phyloP scores from a whole-genome alignment of 2,329 filamentous ascomycete species.

The Fusarium decemcellulare region DNA sequence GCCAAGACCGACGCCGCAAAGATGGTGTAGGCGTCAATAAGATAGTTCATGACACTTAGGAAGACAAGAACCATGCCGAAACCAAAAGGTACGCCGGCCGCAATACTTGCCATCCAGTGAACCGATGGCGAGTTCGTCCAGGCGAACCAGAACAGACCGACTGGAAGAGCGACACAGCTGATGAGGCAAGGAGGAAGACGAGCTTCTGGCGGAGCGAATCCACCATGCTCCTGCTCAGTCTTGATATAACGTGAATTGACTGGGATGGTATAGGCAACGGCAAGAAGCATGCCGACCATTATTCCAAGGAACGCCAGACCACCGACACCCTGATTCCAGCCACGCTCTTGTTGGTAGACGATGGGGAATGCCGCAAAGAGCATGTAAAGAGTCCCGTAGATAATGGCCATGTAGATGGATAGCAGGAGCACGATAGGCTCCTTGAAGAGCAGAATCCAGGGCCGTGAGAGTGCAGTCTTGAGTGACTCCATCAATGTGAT shows the following conservation, averaged over 20 bases:
- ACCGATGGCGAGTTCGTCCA: constrained; percentile 68
- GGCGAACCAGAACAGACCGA: constrained; percentile 70
- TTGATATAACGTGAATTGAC: constrained; percentile 39
- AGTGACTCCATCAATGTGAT: constrained; percentile 59
- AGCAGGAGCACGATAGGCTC: constrained; percentile 88
- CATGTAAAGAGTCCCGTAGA: constrained; percentile 80
- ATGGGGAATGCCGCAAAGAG: constrained; percentile 78
- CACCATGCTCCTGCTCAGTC: constrained; percentile 31
- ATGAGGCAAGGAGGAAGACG: constrained; percentile 34
- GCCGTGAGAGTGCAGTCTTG: constrained; percentile 77
- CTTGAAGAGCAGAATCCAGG: constrained; percentile 57
- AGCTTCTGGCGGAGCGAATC: constrained; percentile 36
- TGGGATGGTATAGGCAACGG: constrained; percentile 34
- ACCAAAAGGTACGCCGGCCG: constrained; percentile 61
- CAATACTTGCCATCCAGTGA: constrained; percentile 65
- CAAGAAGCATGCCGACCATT: constrained; percentile 39
- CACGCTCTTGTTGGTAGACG: constrained; percentile 70
- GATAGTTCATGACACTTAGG: constrained; percentile 42
- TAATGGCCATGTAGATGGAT: constrained; percentile 84
- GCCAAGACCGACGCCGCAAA: constrained; percentile 38
- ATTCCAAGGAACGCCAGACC: constrained; percentile 39
- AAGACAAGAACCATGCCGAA: constrained; percentile 65
- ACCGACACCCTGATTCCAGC: constrained; percentile 37
- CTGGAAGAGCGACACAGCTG: constrained; percentile 27
- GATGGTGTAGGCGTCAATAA: constrained; percentile 41